Percentiles rank a stretch among this genome's conserved stretches.
Conservation (phyloP, 192 early-diverging fungal genomes). For the Backusella australiensis region DNA sequence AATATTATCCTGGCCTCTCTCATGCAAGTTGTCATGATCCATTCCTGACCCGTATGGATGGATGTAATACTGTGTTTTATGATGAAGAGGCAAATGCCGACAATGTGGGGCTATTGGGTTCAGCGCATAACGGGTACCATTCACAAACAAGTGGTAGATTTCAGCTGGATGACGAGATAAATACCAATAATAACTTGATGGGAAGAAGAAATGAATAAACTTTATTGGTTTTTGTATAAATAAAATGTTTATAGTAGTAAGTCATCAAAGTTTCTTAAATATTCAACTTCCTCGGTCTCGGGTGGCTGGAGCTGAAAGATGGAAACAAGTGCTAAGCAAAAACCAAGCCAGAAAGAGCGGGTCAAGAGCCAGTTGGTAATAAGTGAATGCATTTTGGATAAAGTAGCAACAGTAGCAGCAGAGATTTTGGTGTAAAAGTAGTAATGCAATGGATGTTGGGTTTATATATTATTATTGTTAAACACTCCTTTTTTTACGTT, state of each 20-base stretch:
- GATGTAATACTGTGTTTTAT: neutral
- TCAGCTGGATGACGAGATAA: neutral
- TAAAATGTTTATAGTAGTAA: neutral
- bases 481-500: neutral
- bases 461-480: neutral
- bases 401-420: neutral
- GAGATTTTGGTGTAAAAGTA: neutral
- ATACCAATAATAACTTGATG: neutral
- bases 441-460: neutral
- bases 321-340: neutral
- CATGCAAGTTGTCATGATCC: neutral
- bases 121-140: neutral
- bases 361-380: neutral
- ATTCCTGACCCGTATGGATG: neutral
- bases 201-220: neutral
- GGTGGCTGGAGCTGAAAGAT: neutral
- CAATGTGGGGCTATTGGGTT: neutral
- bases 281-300: neutral
- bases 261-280: neutral
- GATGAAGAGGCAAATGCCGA: neutral
- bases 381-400: neutral
- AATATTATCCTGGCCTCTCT: constrained; percentile 55
- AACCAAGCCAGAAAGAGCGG: neutral
- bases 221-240: neutral
- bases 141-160: neutral